These are phyloP conservation scores for Calonectria honghensis DNA, from an alignment of 2,329 filamentous ascomycete genomes.

Conservation along the genomic window DNA sequence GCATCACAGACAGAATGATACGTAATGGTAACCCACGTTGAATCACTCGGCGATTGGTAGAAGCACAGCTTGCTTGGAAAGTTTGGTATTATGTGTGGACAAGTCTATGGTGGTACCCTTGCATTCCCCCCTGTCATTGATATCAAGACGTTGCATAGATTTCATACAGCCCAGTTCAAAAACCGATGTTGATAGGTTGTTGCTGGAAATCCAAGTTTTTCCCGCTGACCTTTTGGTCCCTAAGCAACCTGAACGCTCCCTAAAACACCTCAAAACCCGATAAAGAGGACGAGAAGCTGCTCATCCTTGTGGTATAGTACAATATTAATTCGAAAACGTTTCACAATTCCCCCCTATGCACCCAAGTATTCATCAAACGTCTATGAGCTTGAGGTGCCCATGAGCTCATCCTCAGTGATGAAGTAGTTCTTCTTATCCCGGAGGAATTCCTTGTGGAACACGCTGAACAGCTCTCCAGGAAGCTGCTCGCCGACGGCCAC, in stretches of 20 bases:
- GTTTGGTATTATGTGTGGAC: conserved; percentile 22
- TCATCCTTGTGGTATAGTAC: conserved; percentile 50
- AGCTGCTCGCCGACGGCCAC: conserved; percentile 61
- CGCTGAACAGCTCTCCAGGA: conserved; percentile 59
- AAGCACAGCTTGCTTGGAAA: conserved; percentile 10
- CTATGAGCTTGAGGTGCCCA: conserved; percentile 44
- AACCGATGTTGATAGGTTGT: conserved; percentile 38
- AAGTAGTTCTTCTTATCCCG: conserved; percentile 60
- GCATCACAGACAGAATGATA: neutral
- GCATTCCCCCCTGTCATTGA: conserved; percentile 46
- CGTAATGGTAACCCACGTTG: neutral
- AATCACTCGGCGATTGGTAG: neutral
- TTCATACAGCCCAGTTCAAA: conserved; percentile 43
- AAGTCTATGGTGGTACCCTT: conserved; percentile 39
- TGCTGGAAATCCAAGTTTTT: conserved; percentile 49
- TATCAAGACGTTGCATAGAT: conserved; percentile 49
- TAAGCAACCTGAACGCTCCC: conserved; percentile 52
- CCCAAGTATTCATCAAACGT: conserved; percentile 49
- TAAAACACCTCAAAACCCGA: conserved; percentile 46
- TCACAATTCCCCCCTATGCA: conserved; percentile 43
- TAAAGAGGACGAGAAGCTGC: conserved; percentile 40
- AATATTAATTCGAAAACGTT: conserved; percentile 53
- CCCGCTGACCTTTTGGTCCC: conserved; percentile 45
- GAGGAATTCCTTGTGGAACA: conserved; percentile 61
- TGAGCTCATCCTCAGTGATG: conserved; percentile 60